Evolutionary conservation across 768 basidiomycete genomes (phyloP).

Genomic region (Tylopilus vinaceipallidus): DNA sequence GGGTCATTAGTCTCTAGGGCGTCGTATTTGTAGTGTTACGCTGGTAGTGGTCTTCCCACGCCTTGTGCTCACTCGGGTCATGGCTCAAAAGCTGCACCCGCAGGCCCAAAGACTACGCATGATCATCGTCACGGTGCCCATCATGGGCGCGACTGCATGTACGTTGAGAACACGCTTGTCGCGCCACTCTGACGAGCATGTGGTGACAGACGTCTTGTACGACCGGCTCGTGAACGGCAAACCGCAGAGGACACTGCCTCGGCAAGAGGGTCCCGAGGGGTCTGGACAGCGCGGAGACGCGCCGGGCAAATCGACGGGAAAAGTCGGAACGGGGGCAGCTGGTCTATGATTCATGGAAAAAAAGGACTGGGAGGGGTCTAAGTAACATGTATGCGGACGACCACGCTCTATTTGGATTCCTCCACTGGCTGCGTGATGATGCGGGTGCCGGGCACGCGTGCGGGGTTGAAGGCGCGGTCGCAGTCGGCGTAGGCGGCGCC

Average conservation of each 20-base stretch:
- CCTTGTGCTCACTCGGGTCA: slow-evolving; percentile 7
- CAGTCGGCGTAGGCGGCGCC: slow-evolving; percentile 91
- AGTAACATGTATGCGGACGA: slow-evolving; percentile 16
- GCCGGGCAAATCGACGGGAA: slow-evolving; percentile 8
- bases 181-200: slow-evolving; percentile 7
- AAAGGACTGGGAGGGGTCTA: slow-evolving; percentile 20
- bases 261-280: slow-evolving; percentile 6
- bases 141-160: slow-evolving; percentile 67
- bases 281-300: slow-evolving; percentile 10
- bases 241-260: slow-evolving; percentile 41
- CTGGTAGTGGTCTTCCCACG: slow-evolving; percentile 6
- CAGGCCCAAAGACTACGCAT: slow-evolving; percentile 46
- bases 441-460: slow-evolving; percentile 81
- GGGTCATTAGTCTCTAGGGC: slow-evolving; percentile 40
- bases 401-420: slow-evolving; percentile 23
- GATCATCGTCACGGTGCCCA: slow-evolving; percentile 61
- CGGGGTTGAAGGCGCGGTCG: slow-evolving; percentile 90
- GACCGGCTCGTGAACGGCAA: slow-evolving; percentile 58
- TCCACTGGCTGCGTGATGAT: slow-evolving; percentile 49
- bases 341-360: slow-evolving; percentile 11
- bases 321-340: slow-evolving; percentile 19
- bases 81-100: slow-evolving; percentile 38
- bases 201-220: slow-evolving; percentile 56
- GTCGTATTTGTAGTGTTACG: no score
- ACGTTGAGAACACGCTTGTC: slow-evolving; percentile 19